Evolutionary conservation across 2,329 filamentous ascomycete species (phyloP).

Genomic region (Colletotrichum sp.): DNA sequence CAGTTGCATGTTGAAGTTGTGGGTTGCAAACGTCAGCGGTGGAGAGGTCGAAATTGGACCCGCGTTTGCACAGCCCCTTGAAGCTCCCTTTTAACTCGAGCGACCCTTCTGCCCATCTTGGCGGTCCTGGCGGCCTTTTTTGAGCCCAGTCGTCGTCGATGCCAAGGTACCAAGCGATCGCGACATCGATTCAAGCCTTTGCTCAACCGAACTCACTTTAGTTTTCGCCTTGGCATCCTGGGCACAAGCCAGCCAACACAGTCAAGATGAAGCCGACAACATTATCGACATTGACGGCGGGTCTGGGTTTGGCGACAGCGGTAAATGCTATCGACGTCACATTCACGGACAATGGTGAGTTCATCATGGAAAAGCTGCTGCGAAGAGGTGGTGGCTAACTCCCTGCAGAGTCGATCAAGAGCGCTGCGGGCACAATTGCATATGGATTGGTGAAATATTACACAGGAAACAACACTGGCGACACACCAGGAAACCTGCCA

Average conservation of each 20-base stretch:
- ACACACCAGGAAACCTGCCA: conserved; percentile 62
- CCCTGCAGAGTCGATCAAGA: conserved; percentile 35
- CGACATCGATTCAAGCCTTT: background rate
- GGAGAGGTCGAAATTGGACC: conserved; percentile 19
- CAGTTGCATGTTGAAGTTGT: background rate
- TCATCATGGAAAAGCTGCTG: background rate
- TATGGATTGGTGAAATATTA: conserved; percentile 43
- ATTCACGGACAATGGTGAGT: conserved; percentile 1
- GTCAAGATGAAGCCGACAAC: conserved; percentile 2
- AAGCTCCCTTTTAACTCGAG: background rate
- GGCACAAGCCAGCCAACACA: background rate
- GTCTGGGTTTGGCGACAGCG: background rate
- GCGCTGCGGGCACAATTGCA: conserved; percentile 39
- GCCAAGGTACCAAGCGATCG: background rate
- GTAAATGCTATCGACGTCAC: conserved; percentile 2
- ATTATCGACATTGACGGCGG: background rate
- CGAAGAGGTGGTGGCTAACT: background rate
- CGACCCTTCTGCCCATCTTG: background rate
- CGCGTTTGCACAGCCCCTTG: conserved; percentile 4
- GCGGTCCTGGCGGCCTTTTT: background rate
- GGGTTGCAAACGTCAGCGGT: conserved; percentile 19
- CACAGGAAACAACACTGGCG: conserved; percentile 63
- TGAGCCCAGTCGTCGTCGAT: background rate
- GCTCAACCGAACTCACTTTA: background rate
- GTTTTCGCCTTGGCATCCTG: background rate